Evolutionary conservation across 345 rosid species (phyloP), one percentile per base, ranked within the genome.

Genomic region (Populus alba): DNA sequence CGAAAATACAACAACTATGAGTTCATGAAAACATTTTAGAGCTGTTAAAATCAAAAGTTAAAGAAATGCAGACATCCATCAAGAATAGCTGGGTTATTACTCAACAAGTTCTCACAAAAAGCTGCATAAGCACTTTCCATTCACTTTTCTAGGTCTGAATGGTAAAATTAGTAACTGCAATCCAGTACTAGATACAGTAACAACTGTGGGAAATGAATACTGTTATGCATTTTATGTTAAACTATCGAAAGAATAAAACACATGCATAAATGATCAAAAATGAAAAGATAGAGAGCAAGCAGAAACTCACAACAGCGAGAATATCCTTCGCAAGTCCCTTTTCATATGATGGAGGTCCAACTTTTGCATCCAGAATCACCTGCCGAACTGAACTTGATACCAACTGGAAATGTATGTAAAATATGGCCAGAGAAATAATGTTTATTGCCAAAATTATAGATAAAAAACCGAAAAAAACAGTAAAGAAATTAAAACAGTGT

Each of bases 361-460:
- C 92, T 86, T 96, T 96, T n/a, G 90, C 97, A 80, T 96, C 99
- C 53, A 96, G 86, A 81, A 96, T 86, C 82, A 94, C 95, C 86
- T 62, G 85, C 72, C 62, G 83, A 67, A 94, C 95, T 74, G 99
- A 92, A 83, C 73, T 81, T 75, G 97, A 94, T 84, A 96, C 77
- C 66, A 84, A 72, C 99, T 93, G 77, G 61, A 59, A 77, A 74
- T 74, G 6, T 70, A 43, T 35, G 33, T 66, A 51, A 51, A 66
- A 67, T 72, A 82, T 29, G 41, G 71, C 81, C 69, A 85, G 31
- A 31, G 53, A 81, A 74, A 18, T 16, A 75, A 4, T 9, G 43
- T 9, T 68, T 25, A 31, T 39, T 15, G 15, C 17, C 7, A 22
- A 8, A 51, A 35, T 22, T 29, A 20, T 43, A 45, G 59, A 78